Evolutionary conservation across 2,329 filamentous ascomycete genomes (phyloP).

Genomic region (Dactylellina cionopaga): DNA sequence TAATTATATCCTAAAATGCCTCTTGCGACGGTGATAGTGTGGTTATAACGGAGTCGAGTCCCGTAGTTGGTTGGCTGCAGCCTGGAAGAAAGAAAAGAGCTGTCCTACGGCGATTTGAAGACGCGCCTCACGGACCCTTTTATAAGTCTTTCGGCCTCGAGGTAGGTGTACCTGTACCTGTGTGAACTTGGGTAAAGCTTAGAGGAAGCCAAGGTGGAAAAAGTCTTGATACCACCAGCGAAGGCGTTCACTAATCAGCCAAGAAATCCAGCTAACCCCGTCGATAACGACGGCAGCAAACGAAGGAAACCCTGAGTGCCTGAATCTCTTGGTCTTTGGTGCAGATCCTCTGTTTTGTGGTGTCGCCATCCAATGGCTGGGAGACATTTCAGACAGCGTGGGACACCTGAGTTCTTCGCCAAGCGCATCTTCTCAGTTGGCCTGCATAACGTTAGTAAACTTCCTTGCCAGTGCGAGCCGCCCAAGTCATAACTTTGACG

Average conservation of each 20-base stretch:
- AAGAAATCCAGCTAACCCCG: neutral
- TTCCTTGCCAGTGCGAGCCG: no score
- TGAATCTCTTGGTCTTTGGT: constrained; percentile 2
- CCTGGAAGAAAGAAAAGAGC: no score
- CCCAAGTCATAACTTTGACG: no score
- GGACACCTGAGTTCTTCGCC: constrained; percentile 20
- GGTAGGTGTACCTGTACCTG: no score
- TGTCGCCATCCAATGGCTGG: constrained; percentile 17
- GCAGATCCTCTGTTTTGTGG: neutral
- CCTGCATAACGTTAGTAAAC: constrained; percentile 26
- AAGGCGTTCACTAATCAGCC: constrained; percentile 34
- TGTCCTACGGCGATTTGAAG: no score
- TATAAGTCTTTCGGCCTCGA: constrained; percentile 5
- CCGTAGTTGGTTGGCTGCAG: no score
- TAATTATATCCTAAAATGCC: no score
- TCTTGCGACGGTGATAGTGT: no score
- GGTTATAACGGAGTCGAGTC: no score
- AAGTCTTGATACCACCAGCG: neutral
- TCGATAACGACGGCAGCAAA: constrained; percentile 12
- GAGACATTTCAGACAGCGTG: constrained; percentile 19
- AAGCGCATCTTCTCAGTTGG: constrained; percentile 31
- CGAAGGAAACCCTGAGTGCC: neutral
- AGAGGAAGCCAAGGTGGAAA: constrained; percentile 1
- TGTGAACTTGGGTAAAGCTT: no score
- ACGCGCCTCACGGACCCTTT: constrained; percentile 14